phyloP scores from a whole-genome alignment of 1,284 basidiomycete genomes.

The Schizophyllum amplum region DNA sequence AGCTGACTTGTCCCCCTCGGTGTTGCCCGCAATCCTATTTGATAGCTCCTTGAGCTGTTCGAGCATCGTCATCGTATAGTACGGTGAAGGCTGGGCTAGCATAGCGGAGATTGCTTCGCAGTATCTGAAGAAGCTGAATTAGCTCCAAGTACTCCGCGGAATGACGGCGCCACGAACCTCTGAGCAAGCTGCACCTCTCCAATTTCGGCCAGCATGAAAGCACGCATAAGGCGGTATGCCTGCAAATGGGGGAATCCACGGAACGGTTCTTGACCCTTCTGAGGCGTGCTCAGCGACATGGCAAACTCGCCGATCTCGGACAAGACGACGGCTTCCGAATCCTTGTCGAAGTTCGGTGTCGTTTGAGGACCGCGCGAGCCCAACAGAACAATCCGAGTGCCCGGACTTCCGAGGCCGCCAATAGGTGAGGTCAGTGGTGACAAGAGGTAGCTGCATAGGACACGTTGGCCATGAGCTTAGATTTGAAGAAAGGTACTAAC shows the following conservation, averaged over 20 bases:
- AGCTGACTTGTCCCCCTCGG: constrained; percentile 60
- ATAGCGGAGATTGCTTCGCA: constrained; percentile 84
- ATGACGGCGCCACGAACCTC: constrained; percentile 38
- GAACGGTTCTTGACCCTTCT: constrained; percentile 86
- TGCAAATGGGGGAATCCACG: constrained; percentile 82
- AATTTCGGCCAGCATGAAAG: constrained; percentile 70
- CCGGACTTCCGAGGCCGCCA: constrained; percentile 56
- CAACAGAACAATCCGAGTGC: constrained; percentile 57
- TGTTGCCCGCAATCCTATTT: constrained; percentile 76
- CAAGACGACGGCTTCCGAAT: constrained; percentile 78
- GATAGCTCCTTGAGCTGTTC: constrained; percentile 77
- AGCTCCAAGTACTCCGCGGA: neutral
- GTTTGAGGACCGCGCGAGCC: constrained; percentile 54
- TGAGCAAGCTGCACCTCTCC: constrained; percentile 70
- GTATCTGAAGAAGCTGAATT: constrained; percentile 41
- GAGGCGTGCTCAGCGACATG: constrained; percentile 59
- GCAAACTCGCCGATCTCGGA: constrained; percentile 94
- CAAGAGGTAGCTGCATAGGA: constrained; percentile 66
- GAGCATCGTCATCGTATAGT: constrained; percentile 58
- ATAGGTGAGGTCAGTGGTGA: constrained; percentile 78
- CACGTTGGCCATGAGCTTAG: constrained; percentile 2
- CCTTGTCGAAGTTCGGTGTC: constrained; percentile 50
- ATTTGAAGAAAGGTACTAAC: constrained; percentile 30
- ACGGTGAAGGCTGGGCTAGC: constrained; percentile 59
- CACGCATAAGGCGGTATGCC: constrained; percentile 81